Conservation (phyloP, 2,329 filamentous ascomycete genomes). For the Phialophora tarda region DNA sequence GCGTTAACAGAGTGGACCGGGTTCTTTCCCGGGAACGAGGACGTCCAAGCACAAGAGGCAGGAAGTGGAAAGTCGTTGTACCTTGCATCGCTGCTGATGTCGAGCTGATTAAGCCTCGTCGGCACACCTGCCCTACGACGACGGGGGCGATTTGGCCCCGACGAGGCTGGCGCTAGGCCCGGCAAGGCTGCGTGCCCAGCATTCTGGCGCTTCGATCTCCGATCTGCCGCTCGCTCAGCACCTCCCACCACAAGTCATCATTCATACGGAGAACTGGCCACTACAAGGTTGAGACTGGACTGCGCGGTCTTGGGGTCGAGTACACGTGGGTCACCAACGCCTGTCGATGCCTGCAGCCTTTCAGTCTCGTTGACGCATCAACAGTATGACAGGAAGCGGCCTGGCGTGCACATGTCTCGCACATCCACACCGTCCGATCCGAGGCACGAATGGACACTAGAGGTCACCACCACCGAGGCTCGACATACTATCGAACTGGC, state of each 20-base stretch:
- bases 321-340: neutral
- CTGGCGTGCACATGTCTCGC: too few species aligned
- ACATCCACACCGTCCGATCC: neutral
- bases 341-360: neutral
- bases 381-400: too few species aligned
- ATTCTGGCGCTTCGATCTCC: too few species aligned
- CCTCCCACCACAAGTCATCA: too few species aligned
- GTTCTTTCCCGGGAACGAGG: neutral
- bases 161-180: neutral
- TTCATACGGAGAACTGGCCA: too few species aligned
- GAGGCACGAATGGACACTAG: neutral
- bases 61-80: neutral
- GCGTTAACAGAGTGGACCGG: neutral
- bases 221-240: too few species aligned
- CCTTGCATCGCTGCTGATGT: neutral
- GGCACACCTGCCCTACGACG: neutral
- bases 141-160: neutral
- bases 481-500: neutral
- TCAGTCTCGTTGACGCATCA: neutral
- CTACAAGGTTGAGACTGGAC: too few species aligned
- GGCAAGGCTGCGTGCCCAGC: neutral
- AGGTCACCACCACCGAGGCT: slow-evolving; percentile 1
- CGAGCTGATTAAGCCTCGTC: slow-evolving; percentile 1
- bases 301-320: neutral
- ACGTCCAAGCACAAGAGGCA: neutral